Evolutionary conservation across 2,329 filamentous ascomycete genomes (phyloP).

Genomic region (Talaromyces albobiverticillius): DNA sequence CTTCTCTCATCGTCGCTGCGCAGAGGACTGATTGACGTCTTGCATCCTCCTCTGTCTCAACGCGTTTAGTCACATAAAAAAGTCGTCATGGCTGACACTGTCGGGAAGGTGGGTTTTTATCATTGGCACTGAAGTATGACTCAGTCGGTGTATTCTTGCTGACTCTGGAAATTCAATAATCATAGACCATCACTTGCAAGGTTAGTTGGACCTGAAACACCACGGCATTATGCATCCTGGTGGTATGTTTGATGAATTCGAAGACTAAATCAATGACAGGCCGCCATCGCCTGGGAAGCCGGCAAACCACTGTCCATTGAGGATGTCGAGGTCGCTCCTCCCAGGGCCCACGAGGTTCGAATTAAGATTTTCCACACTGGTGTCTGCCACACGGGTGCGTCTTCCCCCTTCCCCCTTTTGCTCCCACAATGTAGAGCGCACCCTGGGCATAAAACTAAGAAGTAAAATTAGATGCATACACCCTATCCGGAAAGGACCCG

Average conservation of each 20-base stretch:
- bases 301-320: constrained; percentile 86
- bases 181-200: constrained; percentile 88
- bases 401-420: constrained; percentile 10
- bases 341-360: constrained; percentile 88
- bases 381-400: constrained; percentile 91
- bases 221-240: too few species aligned
- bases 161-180: constrained; percentile 1
- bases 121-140: background rate
- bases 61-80: too few species aligned
- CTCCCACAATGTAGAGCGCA: too few species aligned
- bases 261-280: constrained; percentile 48
- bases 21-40: too few species aligned
- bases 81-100: constrained; percentile 52
- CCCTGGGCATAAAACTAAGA: background rate
- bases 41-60: too few species aligned
- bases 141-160: constrained; percentile 7
- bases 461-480: constrained; percentile 72
- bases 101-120: constrained; percentile 50
- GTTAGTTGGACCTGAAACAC: too few species aligned
- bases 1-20: too few species aligned
- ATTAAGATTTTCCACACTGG: constrained; percentile 97
- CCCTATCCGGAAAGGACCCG: constrained; percentile 91
- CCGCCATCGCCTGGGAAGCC: constrained; percentile 95
- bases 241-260: background rate
- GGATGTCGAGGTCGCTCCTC: constrained; percentile 86